Evolutionary conservation across 805 yeast species (phyloP).

Genomic region (Candida mattraensis): DNA sequence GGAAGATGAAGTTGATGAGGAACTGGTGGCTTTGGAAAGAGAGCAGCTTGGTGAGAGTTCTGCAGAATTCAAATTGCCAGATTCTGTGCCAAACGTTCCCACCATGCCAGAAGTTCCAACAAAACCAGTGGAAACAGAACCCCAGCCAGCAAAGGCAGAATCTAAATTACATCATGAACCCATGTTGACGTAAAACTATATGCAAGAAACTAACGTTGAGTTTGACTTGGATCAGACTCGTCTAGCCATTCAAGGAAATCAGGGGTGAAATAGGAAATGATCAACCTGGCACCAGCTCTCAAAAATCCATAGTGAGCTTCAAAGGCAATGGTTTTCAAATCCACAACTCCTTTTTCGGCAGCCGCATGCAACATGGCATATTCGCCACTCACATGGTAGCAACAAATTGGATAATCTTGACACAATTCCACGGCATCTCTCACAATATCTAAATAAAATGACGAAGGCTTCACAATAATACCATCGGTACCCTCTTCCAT

Average conservation of each 20-base stretch:
- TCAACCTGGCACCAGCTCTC: slow-evolving; percentile 93
- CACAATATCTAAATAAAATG: slow-evolving; percentile 90
- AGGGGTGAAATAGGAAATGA: slow-evolving; percentile 92
- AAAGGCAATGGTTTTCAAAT: slow-evolving; percentile 73
- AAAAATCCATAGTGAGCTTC: slow-evolving; percentile 90
- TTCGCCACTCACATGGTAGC: slow-evolving; percentile 97
- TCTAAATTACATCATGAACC: slow-evolving; percentile 17
- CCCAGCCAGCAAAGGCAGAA: slow-evolving; percentile 20
- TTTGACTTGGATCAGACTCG: slow-evolving; percentile 28
- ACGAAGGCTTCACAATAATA: slow-evolving; percentile 91
- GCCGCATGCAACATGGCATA: slow-evolving; percentile 98
- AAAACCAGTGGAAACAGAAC: slow-evolving; percentile 14
- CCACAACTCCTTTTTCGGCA: slow-evolving; percentile 91
- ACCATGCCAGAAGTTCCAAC: slow-evolving; percentile 35
- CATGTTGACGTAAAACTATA: slow-evolving; percentile 9
- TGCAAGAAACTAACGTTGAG: too few relatives aligned
- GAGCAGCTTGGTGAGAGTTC: slow-evolving; percentile 37
- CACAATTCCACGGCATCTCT: slow-evolving; percentile 84
- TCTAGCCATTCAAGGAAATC: slow-evolving; percentile 92
- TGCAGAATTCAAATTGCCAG: too few relatives aligned
- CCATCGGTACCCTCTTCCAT: slow-evolving; percentile 94
- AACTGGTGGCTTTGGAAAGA: slow-evolving; percentile 49
- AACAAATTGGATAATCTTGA: slow-evolving; percentile 83
- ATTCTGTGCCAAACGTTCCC: slow-evolving; percentile 15
- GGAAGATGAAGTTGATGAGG: slow-evolving; percentile 68